A percentile compares a stretch with the other conserved stretches of the same genome.
Conservation (phyloP, 2,329 filamentous ascomycete species). For the Botrytis paeoniae region DNA sequence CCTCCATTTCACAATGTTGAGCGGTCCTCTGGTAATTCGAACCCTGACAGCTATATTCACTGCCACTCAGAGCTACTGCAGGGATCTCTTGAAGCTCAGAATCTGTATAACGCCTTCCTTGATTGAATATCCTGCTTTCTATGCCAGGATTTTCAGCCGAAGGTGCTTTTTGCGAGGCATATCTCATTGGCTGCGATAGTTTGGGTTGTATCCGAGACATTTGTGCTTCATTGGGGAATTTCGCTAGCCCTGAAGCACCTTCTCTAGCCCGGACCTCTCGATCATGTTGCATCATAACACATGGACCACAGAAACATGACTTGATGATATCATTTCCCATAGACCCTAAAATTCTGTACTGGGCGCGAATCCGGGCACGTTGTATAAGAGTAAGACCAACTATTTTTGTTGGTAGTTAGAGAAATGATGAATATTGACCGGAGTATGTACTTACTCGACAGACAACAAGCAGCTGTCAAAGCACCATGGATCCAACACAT, state of each 20-base stretch:
- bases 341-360: slow-evolving; percentile 44
- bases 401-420: not conserved
- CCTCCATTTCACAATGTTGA: not conserved
- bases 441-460: not conserved
- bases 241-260: slow-evolving; percentile 29
- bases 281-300: slow-evolving; percentile 45
- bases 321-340: slow-evolving; percentile 38
- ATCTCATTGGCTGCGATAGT: slow-evolving; percentile 29
- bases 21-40: not conserved
- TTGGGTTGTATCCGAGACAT: slow-evolving; percentile 7
- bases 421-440: no score
- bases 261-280: slow-evolving; percentile 45
- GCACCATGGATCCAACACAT: slow-evolving; percentile 40
- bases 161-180: slow-evolving; percentile 20
- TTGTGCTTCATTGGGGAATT: slow-evolving; percentile 5
- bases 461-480: slow-evolving; percentile 17
- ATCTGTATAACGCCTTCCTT: slow-evolving; percentile 9
- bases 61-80: not conserved
- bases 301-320: slow-evolving; percentile 43
- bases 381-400: slow-evolving; percentile 17
- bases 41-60: not conserved
- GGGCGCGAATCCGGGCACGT: slow-evolving; percentile 40
- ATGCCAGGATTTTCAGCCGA: slow-evolving; percentile 1
- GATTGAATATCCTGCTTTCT: slow-evolving; percentile 8
- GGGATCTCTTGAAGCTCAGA: slow-evolving; percentile 4